phyloP scores from a whole-genome alignment of 1,284 basidiomycete species.

The Hemileia vastatrix region DNA sequence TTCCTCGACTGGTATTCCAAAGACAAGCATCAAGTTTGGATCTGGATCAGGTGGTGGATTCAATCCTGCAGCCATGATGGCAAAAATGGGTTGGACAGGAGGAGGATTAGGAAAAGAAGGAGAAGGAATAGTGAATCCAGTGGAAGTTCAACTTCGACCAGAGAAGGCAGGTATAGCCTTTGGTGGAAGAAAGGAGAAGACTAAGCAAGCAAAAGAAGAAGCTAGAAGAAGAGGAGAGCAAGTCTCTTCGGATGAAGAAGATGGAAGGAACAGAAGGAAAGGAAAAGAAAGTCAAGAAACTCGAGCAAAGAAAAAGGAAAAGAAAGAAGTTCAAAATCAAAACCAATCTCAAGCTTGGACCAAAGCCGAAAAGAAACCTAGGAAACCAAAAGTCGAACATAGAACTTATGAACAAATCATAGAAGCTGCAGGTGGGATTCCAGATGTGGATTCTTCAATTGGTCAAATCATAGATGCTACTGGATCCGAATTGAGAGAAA shows the following conservation, averaged over 20 bases:
- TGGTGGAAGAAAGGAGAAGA: constrained; percentile 74
- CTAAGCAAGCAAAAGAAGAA: constrained; percentile 74
- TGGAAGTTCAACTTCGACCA: constrained; percentile 71
- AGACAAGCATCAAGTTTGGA: constrained; percentile 61
- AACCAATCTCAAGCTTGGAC: constrained; percentile 48
- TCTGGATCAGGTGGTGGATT: constrained; percentile 63
- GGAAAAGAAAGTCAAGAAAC: constrained; percentile 30
- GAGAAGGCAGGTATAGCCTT: constrained; percentile 71
- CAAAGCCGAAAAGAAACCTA: constrained; percentile 48
- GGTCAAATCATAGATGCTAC: constrained; percentile 89
- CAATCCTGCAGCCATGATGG: constrained; percentile 74
- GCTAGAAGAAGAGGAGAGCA: constrained; percentile 47
- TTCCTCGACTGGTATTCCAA: constrained; percentile 53
- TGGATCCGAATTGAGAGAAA: constrained; percentile 78
- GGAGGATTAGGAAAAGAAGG: constrained; percentile 69
- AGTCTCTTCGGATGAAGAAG: constrained; percentile 23
- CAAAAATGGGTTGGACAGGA: constrained; percentile 84
- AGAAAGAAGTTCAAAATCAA: constrained; percentile 53
- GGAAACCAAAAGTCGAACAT: constrained; percentile 56
- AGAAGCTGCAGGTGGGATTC: constrained; percentile 57
- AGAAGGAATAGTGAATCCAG: constrained; percentile 74
- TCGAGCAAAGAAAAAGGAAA: constrained; percentile 13
- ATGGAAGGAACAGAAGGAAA: constrained; percentile 52
- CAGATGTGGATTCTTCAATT: constrained; percentile 50
- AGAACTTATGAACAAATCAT: constrained; percentile 91